Base-by-base conservation (phyloP, 208 protist genomes). In the Crithidia brevicula region DNA sequence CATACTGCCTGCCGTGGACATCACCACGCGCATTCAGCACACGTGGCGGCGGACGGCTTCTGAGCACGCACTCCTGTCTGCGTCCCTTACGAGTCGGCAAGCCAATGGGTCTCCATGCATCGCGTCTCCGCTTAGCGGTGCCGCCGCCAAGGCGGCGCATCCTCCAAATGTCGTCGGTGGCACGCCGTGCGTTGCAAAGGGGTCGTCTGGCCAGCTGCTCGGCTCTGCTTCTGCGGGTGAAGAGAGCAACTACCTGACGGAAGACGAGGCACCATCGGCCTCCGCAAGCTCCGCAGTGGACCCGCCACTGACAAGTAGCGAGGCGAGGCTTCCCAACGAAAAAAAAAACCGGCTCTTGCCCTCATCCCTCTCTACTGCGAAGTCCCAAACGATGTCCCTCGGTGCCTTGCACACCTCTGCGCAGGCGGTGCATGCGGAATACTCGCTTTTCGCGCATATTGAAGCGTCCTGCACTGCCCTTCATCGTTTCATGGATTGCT, bases 21-120 rank as follows among this genome's bases (percentile, higher is more conserved):
- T 74, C 27, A 62, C 68, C 4, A 10, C 38, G 4, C 58, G 51
- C 6, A 66, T 67, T 23, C 58, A 49, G 34, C 68, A 57, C 22
- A 33, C 40, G 42, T 67, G 64, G 64, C 52, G 43, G 20, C 52
- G 52, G 11, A 38, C 18, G 15, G 18, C 40, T 23, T n/a, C 27
- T 47, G 42, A 13, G 16, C 42, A 13, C 42, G 42, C 42, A 9
- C 42, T 22, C 16, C 16, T 20, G 16, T 22, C 42, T 7, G 18
- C 42, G 16, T 7, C 42, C 42, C 36, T 13, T 40, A 7, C 15
- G 10, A 40, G 36, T 40, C 36, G 36, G 36, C 36, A 40, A 13
- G 36, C 36, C 10, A 40, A 13, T 1, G 36, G 10, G 36, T 40
- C 36, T 0, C 8, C 36, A 40, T 7, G 15, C 15, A 7, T 16